These are phyloP conservation scores for Symbiodinium natans DNA, from an alignment of 73 alveolate genomes.

Conservation along the genomic window DNA sequence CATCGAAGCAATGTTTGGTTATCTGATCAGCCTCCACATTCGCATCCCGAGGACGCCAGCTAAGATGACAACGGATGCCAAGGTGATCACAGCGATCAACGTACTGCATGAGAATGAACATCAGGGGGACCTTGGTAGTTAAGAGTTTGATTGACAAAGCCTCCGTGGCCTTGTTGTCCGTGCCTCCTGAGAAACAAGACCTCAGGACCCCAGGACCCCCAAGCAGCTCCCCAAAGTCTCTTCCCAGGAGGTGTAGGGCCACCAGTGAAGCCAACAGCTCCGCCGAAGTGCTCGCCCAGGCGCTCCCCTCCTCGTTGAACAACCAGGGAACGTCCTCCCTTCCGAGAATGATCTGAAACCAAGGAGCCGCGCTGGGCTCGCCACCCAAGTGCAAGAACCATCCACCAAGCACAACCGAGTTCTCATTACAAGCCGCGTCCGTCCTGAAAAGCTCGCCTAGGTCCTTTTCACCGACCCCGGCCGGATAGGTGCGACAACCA, in stretches of 20 bases:
- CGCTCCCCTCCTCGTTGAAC: not conserved
- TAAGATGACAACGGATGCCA: not conserved
- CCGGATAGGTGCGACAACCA: not conserved
- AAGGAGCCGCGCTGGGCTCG: not conserved
- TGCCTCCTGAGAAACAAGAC: not conserved
- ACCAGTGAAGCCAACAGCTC: slow-evolving; percentile 24
- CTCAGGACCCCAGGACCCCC: no score
- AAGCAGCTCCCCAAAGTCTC: not conserved
- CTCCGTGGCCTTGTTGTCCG: slow-evolving; percentile 6
- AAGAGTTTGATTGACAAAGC: not conserved
- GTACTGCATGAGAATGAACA: not conserved
- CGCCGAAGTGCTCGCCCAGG: slow-evolving; percentile 29
- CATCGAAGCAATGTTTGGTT: not conserved
- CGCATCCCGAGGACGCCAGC: slow-evolving; percentile 19
- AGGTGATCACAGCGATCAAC: not conserved
- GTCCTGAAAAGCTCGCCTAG: slow-evolving; percentile 15
- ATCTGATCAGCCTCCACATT: slow-evolving; percentile 28
- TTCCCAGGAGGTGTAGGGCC: not conserved
- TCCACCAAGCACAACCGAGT: slow-evolving; percentile 12
- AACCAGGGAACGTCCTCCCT: slow-evolving; percentile 23
- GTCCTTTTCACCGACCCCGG: not conserved
- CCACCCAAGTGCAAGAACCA: not conserved
- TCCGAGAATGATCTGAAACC: not conserved
- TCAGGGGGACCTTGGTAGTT: not conserved
- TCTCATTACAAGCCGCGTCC: slow-evolving; percentile 3